Evolutionary conservation across 768 basidiomycete species (phyloP), one percentile per base, ranked within the genome.

Genomic region (Phaffia australis): DNA sequence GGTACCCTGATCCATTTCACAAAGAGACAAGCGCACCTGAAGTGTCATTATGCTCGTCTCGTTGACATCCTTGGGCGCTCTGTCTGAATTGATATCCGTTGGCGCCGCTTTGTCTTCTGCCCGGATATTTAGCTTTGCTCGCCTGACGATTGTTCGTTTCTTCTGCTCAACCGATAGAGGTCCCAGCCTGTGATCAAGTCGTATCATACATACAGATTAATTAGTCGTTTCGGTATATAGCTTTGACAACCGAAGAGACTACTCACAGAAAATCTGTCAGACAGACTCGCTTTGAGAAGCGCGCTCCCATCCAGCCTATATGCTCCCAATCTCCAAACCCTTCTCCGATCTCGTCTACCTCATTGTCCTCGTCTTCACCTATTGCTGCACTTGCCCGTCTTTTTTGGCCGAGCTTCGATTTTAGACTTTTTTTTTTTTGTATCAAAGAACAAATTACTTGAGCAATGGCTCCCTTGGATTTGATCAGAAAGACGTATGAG

Each of bases 261-360:
- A 78, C 84, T 73, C 72, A 93, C 95, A 98, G 93, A 76, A 93
- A 93, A 62, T 89, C 87, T 71, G 89, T 82, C 8, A 83, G 84
- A 0, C 88, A 85, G 3, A 86, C 88, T 32, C 92, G 81, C 69
- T 84, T 81, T 70, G 85, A 90, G 73, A 87, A 85, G 47, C 84
- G 86, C 21, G 90, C 79, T 0, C 89, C 89, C 71, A 87, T 85
- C 70, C 87, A 84, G 6, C 91, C 95, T 35, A 97, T 83, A 65
- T 82, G 83, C 69, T 85, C 84, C 94, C 94, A 99, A 65, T 89
- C 83, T 71, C 73, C 74, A 30, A 74, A 58, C 18, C 42, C n/a
- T 25, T 72, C 71, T 21, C 29, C 32, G 29, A 47, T 29, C 29
- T 29, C 66, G 57, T 67, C 72, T 23, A 47, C 75, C 5, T 76